A percentile compares a stretch with the other conserved stretches of the same genome.
phyloP scores from a whole-genome alignment of 2,329 filamentous ascomycete genomes.

The Apiospora aurea region DNA sequence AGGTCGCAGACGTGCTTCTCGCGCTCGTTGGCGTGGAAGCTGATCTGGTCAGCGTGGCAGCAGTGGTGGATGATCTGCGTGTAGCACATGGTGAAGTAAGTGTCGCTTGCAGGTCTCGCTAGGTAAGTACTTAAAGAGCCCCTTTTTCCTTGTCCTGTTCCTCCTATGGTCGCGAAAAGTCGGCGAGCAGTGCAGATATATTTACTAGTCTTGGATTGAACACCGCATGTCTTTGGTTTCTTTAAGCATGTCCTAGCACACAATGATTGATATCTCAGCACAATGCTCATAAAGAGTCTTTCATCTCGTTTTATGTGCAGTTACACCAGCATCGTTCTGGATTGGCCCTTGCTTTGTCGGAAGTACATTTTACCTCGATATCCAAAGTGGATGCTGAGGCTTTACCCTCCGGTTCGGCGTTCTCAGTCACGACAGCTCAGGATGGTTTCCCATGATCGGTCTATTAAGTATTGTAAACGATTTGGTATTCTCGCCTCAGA shows the following conservation, averaged over 20 bases:
- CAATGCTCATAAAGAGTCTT: slow-evolving; percentile 2
- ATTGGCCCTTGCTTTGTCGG: not conserved
- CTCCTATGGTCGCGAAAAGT: not conserved
- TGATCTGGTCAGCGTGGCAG: not conserved
- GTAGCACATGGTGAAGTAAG: slow-evolving; percentile 1
- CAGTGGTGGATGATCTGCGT: slow-evolving; percentile 11
- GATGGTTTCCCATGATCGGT: no score
- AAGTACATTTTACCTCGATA: not conserved
- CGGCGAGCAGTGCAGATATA: not conserved
- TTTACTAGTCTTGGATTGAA: not conserved
- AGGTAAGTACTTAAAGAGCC: not conserved
- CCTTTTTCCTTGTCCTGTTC: not conserved
- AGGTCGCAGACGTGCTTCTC: not conserved
- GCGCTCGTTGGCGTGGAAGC: slow-evolving; percentile 4
- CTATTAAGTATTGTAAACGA: not conserved
- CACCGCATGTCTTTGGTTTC: not conserved
- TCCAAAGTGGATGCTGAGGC: not conserved
- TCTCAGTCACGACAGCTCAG: not conserved
- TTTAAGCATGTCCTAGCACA: not conserved
- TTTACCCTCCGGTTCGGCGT: not conserved
- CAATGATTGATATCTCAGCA: not conserved
- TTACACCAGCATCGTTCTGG: not conserved
- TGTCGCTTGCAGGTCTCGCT: not conserved
- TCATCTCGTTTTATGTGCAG: not conserved
- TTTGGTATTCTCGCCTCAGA: not conserved